phyloP scores from a whole-genome alignment of 2,329 filamentous ascomycete genomes.

The Penicillium sp. region DNA sequence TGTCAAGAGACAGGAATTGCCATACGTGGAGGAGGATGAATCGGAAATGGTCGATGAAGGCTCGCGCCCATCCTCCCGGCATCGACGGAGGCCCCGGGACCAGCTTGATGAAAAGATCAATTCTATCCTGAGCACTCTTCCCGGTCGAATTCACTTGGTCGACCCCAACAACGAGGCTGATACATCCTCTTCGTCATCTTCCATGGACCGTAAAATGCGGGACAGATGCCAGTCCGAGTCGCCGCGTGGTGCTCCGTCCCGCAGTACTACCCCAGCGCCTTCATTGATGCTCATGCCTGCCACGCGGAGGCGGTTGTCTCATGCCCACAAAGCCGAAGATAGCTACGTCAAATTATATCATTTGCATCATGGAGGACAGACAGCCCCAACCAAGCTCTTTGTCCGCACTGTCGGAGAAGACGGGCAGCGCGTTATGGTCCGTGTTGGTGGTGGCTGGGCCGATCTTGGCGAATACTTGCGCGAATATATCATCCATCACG shows the following conservation, averaged over 20 bases:
- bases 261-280: slow-evolving; percentile 62
- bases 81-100: slow-evolving; percentile 55
- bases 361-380: slow-evolving; percentile 77
- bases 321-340: slow-evolving; percentile 48
- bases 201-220: slow-evolving; percentile 37
- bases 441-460: slow-evolving; percentile 97
- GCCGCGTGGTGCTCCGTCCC: slow-evolving; percentile 36
- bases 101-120: slow-evolving; percentile 79
- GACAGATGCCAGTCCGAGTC: slow-evolving; percentile 45
- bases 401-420: slow-evolving; percentile 88
- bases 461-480: slow-evolving; percentile 93
- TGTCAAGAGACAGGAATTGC: slow-evolving; percentile 28
- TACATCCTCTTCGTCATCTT: slow-evolving; percentile 34
- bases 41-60: slow-evolving; percentile 19
- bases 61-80: slow-evolving; percentile 44
- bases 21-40: slow-evolving; percentile 23
- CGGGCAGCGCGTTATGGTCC: slow-evolving; percentile 94
- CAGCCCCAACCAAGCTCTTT: slow-evolving; percentile 90
- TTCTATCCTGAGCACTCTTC: slow-evolving; percentile 74
- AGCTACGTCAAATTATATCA: slow-evolving; percentile 91
- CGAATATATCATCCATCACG: slow-evolving; percentile 90
- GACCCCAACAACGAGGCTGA: slow-evolving; percentile 46
- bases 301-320: slow-evolving; percentile 36
- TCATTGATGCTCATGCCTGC: slow-evolving; percentile 70
- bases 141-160: slow-evolving; percentile 74